Percentiles rank a stretch among this genome's conserved stretches.
Conservation (phyloP, 2,329 filamentous ascomycete genomes). For the Colletotrichum paranaense region DNA sequence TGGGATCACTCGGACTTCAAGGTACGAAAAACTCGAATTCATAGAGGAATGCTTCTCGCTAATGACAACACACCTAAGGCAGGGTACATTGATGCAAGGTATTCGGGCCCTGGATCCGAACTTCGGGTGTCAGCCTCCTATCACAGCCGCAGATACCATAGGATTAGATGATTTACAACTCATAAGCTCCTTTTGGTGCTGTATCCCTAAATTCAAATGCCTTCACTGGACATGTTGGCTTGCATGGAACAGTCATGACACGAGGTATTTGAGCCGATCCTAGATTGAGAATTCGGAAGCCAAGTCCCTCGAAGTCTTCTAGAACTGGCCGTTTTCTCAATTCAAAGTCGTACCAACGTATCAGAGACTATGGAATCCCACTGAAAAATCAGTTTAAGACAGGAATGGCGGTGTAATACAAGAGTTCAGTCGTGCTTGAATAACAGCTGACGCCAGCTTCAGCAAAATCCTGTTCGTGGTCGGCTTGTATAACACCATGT, state of each 20-base stretch:
- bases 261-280: fast-evolving
- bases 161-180: too few relatives aligned
- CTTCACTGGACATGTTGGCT: background rate
- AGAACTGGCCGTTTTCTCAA: background rate
- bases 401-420: background rate
- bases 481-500: background rate
- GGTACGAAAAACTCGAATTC: too few relatives aligned
- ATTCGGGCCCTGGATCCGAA: too few relatives aligned
- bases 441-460: background rate
- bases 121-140: too few relatives aligned
- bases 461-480: background rate
- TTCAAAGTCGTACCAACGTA: background rate
- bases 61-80: too few relatives aligned
- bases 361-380: fast-evolving
- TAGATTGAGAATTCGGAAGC: background rate
- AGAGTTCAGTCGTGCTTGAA: too few relatives aligned
- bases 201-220: too few relatives aligned
- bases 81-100: too few relatives aligned
- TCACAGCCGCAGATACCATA: too few relatives aligned
- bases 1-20: too few relatives aligned
- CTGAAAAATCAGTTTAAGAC: background rate
- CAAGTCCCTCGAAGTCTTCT: background rate
- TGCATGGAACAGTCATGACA: background rate
- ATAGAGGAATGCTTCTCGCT: fast-evolving
- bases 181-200: fast-evolving